Evolutionary conservation across 495 filamentous ascomycete genomes (phyloP).

Genomic region (Penicillium malachiteum): DNA sequence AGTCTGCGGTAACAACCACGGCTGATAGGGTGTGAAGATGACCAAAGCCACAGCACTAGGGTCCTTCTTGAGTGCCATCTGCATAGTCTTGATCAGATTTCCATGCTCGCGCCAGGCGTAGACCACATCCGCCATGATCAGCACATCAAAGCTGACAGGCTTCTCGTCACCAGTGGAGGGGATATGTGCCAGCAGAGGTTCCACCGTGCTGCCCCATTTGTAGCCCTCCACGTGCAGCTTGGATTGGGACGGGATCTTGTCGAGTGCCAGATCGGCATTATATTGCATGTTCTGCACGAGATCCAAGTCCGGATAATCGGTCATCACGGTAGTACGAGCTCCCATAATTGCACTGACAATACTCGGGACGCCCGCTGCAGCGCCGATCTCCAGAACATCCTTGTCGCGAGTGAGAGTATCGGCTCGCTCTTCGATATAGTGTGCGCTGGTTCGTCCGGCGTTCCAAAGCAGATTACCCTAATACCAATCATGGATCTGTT

Average conservation of each 20-base stretch:
- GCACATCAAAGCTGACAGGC: conserved; percentile 62
- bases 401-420: conserved; percentile 53
- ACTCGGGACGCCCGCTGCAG: conserved; percentile 81
- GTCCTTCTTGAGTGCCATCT: conserved; percentile 55
- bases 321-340: conserved; percentile 71
- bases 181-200: conserved; percentile 52
- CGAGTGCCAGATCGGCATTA: conserved; percentile 59
- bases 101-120: conserved; percentile 85
- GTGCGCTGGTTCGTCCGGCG: conserved; percentile 69
- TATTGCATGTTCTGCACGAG: conserved; percentile 70
- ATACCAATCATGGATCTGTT: background rate
- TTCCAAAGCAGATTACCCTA: conserved; percentile 91
- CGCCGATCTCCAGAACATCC: conserved; percentile 83
- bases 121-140: conserved; percentile 84
- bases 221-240: conserved; percentile 63
- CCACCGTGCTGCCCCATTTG: conserved; percentile 69
- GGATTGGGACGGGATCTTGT: conserved; percentile 23
- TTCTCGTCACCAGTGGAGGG: conserved; percentile 16
- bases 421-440: conserved; percentile 70
- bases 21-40: conserved; percentile 91
- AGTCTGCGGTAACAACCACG: conserved; percentile 83
- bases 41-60: conserved; percentile 67
- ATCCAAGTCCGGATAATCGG: conserved; percentile 84
- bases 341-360: conserved; percentile 73
- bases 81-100: conserved; percentile 70